A percentile compares a stretch with the other conserved stretches of the same genome.
These are phyloP conservation scores for Backusella tuberculispora DNA, from an alignment of 192 early-diverging fungal genomes.

Conservation along the genomic window DNA sequence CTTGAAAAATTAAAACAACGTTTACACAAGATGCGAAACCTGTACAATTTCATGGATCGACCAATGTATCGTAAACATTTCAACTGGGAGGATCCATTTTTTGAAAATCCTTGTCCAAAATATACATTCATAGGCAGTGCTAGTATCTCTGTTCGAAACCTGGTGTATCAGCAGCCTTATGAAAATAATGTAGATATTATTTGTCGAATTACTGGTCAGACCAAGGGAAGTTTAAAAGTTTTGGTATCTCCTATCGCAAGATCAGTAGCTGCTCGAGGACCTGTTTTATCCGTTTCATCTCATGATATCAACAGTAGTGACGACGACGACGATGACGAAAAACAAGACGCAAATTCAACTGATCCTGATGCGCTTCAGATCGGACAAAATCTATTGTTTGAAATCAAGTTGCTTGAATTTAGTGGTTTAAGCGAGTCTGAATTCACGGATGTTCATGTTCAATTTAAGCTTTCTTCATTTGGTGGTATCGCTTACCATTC, in stretches of 20 bases:
- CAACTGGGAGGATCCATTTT: constrained; percentile 66
- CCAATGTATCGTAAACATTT: constrained; percentile 62
- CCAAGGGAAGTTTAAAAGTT: constrained; percentile 44
- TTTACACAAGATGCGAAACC: constrained; percentile 45
- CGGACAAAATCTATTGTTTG: constrained; percentile 62
- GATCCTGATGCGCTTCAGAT: constrained; percentile 39
- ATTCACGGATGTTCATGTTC: constrained; percentile 72
- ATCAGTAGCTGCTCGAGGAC: constrained; percentile 13
- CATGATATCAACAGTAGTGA: constrained; percentile 1
- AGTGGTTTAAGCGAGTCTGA: constrained; percentile 61
- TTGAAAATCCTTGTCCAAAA: constrained; percentile 57
- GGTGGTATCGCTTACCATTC: constrained; percentile 48
- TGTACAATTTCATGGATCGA: constrained; percentile 63
- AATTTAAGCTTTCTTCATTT: constrained; percentile 71
- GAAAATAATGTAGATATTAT: constrained; percentile 49
- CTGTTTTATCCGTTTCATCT: not conserved
- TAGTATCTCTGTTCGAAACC: constrained; percentile 44
- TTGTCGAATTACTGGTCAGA: constrained; percentile 48
- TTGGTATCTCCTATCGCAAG: constrained; percentile 46
- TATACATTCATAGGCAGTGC: constrained; percentile 61
- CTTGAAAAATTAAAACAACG: constrained; percentile 45
- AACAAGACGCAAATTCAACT: not conserved
- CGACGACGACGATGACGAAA: constrained; percentile 22
- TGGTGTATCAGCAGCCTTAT: constrained; percentile 46
- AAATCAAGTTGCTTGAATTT: constrained; percentile 62